Percentiles rank a stretch among this genome's conserved stretches.
phyloP scores from a whole-genome alignment of 2,329 filamentous ascomycete species.

The Alternaria sp. region DNA sequence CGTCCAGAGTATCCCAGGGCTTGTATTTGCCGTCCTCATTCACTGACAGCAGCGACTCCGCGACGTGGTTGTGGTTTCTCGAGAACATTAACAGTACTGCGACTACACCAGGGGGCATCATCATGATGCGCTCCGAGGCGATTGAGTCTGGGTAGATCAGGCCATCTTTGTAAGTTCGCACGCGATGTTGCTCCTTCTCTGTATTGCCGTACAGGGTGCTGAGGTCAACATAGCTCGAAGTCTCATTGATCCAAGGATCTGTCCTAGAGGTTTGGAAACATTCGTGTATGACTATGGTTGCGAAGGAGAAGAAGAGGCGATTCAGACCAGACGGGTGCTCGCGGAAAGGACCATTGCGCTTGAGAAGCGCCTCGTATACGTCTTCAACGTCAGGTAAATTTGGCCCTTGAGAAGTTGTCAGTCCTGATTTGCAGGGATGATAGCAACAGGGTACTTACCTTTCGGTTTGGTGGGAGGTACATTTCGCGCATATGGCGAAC shows the following conservation, averaged over 20 bases:
- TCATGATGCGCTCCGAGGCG: slow-evolving; percentile 67
- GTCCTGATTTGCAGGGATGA: not conserved
- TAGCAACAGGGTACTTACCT: slow-evolving; percentile 31
- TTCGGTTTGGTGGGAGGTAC: slow-evolving; percentile 61
- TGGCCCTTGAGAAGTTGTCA: slow-evolving; percentile 29
- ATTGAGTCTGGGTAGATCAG: slow-evolving; percentile 73
- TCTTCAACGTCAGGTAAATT: slow-evolving; percentile 68
- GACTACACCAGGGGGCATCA: slow-evolving; percentile 71
- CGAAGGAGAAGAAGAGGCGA: slow-evolving; percentile 73
- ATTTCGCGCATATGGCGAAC: slow-evolving; percentile 62
- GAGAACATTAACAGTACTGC: slow-evolving; percentile 71
- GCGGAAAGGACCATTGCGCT: slow-evolving; percentile 62
- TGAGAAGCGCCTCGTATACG: slow-evolving; percentile 68
- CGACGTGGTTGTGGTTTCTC: slow-evolving; percentile 83
- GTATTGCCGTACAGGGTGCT: slow-evolving; percentile 73
- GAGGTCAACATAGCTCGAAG: slow-evolving; percentile 76
- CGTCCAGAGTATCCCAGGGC: slow-evolving; percentile 68
- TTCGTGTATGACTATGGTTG: slow-evolving; percentile 67
- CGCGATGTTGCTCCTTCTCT: slow-evolving; percentile 67
- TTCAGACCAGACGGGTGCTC: slow-evolving; percentile 74
- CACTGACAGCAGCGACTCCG: slow-evolving; percentile 75
- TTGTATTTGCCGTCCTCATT: slow-evolving; percentile 80
- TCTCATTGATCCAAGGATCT: slow-evolving; percentile 68
- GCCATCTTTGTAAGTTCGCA: slow-evolving; percentile 70
- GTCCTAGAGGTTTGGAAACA: slow-evolving; percentile 68